phyloP scores from a whole-genome alignment of 768 basidiomycete species.

The Vararia minispora region DNA sequence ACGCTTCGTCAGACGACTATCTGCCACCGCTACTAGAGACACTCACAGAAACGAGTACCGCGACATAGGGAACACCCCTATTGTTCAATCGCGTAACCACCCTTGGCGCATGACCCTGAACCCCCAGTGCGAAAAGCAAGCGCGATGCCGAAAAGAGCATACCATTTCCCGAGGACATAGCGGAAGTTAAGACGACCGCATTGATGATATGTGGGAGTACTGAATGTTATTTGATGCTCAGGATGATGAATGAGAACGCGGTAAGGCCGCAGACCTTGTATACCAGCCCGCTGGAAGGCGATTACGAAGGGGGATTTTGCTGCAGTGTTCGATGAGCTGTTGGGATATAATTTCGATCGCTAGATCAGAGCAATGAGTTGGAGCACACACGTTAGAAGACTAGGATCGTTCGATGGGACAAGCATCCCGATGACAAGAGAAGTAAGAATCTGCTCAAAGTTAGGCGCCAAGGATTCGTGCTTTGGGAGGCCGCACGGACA shows the following conservation, averaged over 20 bases:
- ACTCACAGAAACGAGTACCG: conserved; percentile 6
- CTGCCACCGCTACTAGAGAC: neutral
- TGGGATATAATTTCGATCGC: too few species aligned
- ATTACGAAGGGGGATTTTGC: conserved; percentile 13
- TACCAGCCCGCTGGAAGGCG: conserved; percentile 11
- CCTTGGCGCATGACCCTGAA: conserved; percentile 11
- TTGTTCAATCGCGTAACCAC: conserved; percentile 6
- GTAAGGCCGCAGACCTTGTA: conserved; percentile 6
- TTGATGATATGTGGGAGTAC: conserved; percentile 13
- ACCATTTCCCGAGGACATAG: conserved; percentile 13
- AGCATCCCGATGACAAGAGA: conserved; percentile 13
- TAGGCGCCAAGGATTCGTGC: neutral
- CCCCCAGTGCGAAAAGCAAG: conserved; percentile 9
- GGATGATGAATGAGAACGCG: neutral
- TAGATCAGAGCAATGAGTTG: neutral
- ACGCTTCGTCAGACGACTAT: neutral
- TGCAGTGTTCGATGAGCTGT: neutral
- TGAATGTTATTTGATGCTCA: neutral
- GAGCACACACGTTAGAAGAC: conserved; percentile 8
- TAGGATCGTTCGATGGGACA: conserved; percentile 13
- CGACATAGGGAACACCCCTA: conserved; percentile 10
- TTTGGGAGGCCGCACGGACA: neutral
- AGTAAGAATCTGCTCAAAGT: conserved; percentile 9
- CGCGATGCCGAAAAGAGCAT: conserved; percentile 12
- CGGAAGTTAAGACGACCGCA: conserved; percentile 11